Evolutionary conservation across 108 stramenopile genomes (phyloP), one percentile per base, ranked within the genome.

Genomic region (Ochromonas danica): DNA sequence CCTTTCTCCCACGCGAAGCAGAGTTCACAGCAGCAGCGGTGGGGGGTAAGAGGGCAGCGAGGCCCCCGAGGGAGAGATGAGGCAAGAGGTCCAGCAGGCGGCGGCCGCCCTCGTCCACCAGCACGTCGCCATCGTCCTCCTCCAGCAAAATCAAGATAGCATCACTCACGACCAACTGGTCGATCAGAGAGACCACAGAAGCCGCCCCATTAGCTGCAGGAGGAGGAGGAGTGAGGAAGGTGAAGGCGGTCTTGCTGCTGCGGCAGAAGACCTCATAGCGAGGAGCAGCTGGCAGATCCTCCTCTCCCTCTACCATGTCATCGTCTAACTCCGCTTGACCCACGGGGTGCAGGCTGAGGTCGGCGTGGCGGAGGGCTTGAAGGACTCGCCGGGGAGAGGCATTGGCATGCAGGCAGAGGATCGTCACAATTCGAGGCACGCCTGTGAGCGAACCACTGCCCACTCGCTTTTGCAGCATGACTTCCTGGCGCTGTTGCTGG

Each of bases 371-470:
- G 71, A 71, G 89, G 40, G 41, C 79, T 71, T 72, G 78, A 79
- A 94, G 91, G 79, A 94, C 93, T 33, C 86, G 42, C 40, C 78
- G 72, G 14, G 39, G 71, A 2, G 77, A 80, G 40, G 88, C 90
- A 0, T 41, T 39, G 1, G 89, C 87, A 2, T 88, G 91, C 45
- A 96, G 79, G 27, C 89, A 90, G 39, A 96, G 85, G 67, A 94
- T 93, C 22, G 92, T 93, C 39, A 94, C 92, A n/a, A 96, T 78
- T 62, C 92, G 83, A 0, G 95, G 93, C 45, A 89, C 82, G n/a
- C n/a, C n/a, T n/a, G n/a, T n/a, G n/a, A n/a, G n/a, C n/a, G n/a
- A n/a, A n/a, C n/a, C n/a, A n/a, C n/a, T 72, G 31, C 87, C 85
- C 1, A 79, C 43, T 31, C 87, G 83, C 41, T 80, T 82, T 60